Evolutionary conservation across 345 rosid genomes (phyloP), one percentile per base, ranked within the genome.

Genomic region (Excoecaria agallocha): DNA sequence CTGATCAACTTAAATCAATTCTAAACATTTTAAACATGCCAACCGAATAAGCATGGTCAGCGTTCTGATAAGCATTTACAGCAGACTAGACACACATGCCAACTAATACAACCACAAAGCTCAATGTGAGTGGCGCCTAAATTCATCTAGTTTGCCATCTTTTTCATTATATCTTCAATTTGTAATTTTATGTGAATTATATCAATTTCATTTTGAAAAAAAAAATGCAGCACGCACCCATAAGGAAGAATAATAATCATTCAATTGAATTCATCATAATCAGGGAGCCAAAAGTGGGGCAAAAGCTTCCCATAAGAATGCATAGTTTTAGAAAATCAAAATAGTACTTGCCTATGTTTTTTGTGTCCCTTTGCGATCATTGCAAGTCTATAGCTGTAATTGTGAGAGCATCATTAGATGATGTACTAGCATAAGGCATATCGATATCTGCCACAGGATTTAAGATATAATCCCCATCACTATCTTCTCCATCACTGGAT

Each of bases 401-500:
- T 5, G 87, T 85, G n/a, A 90, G 61, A 58, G 92, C 80, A 46
- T 88, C 92, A 65, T 85, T 80, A 41, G 59, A 81, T 1, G 95
- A 85, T 59, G 76, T 84, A 3, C 78, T 84, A 3, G 80, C 75
- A 17, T 79, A 20, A 9, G 90, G 90, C 81, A 88, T 74, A 74
- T 90, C 95, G 65, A 81, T 50, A 75, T 90, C 92, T 20, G 66
- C 59, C 24, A 84, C 71, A 13, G 92, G 89, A 78, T 80, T 88
- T 55, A 94, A 30, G 1, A 81, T 69, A 62, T 84, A 80, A 12
- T 94, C 97, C 1, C 85, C 90, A 66, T 94, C 97, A 68, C 93
- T 90, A 43, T 87, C 93, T 73, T 92, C 97, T 49, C 91, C 92
- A 52, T 92, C 97, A 66, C 98, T 94, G 9, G 95, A 92, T 2